Evolutionary conservation across 257 asterid genomes (phyloP).

Genomic region (Solanum chiquidenum): DNA sequence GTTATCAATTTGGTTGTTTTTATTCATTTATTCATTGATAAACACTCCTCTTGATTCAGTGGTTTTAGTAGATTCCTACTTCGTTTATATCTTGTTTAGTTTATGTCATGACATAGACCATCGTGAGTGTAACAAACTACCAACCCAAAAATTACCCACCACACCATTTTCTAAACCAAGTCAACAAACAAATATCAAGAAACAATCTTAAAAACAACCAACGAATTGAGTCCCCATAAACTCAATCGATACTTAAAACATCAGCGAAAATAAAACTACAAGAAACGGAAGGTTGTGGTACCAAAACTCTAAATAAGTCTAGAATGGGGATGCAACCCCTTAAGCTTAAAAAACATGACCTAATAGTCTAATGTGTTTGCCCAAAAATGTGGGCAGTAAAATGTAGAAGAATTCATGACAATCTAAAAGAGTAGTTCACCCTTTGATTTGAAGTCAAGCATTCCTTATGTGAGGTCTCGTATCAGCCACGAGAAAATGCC

Average conservation of each 20-base stretch:
- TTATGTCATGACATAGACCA: neutral
- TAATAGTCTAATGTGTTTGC: too few relatives aligned
- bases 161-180: neutral
- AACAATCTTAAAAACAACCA: neutral
- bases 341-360: neutral
- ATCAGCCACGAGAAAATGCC: neutral
- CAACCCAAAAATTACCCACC: neutral
- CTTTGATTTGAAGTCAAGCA: neutral
- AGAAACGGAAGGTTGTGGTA: neutral
- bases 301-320: neutral
- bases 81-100: neutral
- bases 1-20: too few relatives aligned
- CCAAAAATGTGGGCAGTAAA: neutral
- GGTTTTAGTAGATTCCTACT: neutral
- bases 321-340: neutral
- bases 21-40: too few relatives aligned
- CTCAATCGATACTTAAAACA: neutral
- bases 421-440: neutral
- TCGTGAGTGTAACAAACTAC: neutral
- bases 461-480: neutral
- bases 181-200: neutral
- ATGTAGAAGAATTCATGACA: neutral
- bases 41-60: neutral
- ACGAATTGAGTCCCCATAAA: neutral
- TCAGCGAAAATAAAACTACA: neutral